A percentile compares a stretch with the other conserved stretches of the same genome.
These are phyloP conservation scores for Pisolithus tinctorius DNA, from an alignment of 768 basidiomycete species.

Conservation along the genomic window DNA sequence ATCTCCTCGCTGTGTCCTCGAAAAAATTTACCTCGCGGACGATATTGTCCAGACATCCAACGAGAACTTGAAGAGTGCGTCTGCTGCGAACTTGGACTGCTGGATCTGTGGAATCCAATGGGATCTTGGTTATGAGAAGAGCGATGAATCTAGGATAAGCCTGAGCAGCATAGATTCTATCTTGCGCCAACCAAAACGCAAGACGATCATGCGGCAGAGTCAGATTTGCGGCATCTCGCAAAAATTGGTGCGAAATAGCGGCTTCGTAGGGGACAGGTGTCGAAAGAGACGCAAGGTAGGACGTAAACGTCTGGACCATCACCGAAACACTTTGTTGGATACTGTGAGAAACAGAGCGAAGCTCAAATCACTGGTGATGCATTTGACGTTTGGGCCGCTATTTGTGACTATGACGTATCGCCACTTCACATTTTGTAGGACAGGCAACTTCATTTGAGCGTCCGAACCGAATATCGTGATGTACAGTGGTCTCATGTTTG, in stretches of 20 bases:
- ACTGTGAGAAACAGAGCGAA: not conserved
- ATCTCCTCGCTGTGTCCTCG: slow-evolving; percentile 38
- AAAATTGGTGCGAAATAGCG: slow-evolving; percentile 54
- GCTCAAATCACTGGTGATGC: not conserved
- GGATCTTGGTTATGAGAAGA: slow-evolving; percentile 54
- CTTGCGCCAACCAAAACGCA: slow-evolving; percentile 62
- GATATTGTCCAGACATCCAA: slow-evolving; percentile 50
- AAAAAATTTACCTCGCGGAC: slow-evolving; percentile 58
- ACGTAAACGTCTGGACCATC: slow-evolving; percentile 4
- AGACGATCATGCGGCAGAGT: slow-evolving; percentile 43
- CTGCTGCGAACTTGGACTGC: slow-evolving; percentile 13
- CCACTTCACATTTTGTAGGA: too few species aligned
- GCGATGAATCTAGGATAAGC: slow-evolving; percentile 73
- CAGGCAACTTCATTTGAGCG: too few species aligned
- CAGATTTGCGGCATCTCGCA: slow-evolving; percentile 48
- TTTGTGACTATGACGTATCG: too few species aligned
- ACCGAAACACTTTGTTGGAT: not conserved
- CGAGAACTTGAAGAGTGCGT: slow-evolving; percentile 40
- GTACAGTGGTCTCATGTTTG: too few species aligned
- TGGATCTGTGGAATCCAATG: slow-evolving; percentile 21
- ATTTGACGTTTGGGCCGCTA: not conserved
- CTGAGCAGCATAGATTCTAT: slow-evolving; percentile 66
- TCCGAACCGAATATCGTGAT: too few species aligned
- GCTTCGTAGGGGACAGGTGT: slow-evolving; percentile 34
- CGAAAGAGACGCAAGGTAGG: slow-evolving; percentile 32